Evolutionary conservation across 331 rosid genomes (phyloP).

Genomic region (Malus hybrid): DNA sequence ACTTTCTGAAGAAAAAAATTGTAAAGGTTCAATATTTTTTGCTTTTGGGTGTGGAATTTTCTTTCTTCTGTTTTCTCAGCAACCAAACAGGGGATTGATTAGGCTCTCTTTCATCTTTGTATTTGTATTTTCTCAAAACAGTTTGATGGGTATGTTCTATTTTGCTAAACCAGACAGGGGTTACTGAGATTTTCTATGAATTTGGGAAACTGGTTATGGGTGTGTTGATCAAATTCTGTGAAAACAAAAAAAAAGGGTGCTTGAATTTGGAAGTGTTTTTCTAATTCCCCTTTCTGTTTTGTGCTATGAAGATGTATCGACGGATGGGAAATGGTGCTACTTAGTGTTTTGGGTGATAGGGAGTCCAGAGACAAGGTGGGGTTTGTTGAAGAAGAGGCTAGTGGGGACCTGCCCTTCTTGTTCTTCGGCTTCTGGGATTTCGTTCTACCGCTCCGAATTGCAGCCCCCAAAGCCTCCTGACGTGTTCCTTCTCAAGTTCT

Average conservation of each 20-base stretch:
- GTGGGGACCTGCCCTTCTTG: conserved; percentile 75
- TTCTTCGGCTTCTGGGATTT: conserved; percentile 74
- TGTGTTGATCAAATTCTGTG: neutral
- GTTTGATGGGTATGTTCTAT: neutral
- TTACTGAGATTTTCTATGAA: neutral
- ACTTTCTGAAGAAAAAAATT: too few species aligned
- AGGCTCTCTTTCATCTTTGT: neutral
- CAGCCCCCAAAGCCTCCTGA: conserved; percentile 58
- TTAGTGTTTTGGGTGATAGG: conserved; percentile 86
- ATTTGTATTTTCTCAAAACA: neutral
- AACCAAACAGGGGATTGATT: neutral
- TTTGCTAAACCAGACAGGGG: neutral
- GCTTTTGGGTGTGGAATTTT: neutral
- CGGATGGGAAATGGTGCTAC: conserved; percentile 98
- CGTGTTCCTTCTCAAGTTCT: conserved; percentile 66
- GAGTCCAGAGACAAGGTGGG: conserved; percentile 66
- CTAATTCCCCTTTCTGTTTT: neutral
- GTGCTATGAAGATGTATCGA: conserved; percentile 65
- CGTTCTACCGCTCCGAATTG: conserved; percentile 44
- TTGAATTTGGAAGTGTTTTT: neutral
- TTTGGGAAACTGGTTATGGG: neutral
- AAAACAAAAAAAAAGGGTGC: conserved; percentile 2
- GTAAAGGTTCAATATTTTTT: neutral
- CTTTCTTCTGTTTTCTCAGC: neutral
- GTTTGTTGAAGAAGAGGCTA: conserved; percentile 68